Conservation (phyloP, 2,329 filamentous ascomycete genomes). For the Cordyceps militaris region DNA sequence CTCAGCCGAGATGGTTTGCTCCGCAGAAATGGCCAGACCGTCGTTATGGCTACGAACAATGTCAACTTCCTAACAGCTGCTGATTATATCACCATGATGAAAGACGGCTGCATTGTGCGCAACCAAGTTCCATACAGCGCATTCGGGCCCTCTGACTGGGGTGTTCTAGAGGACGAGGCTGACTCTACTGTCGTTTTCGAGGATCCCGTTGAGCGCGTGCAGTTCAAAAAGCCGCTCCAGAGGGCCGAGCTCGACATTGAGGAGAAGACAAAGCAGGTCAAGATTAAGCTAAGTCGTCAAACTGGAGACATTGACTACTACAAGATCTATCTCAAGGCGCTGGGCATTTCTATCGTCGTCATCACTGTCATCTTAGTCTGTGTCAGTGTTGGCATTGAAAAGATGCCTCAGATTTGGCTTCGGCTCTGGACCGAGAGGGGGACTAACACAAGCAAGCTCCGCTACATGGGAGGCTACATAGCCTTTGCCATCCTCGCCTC, state of each 20-base stretch:
- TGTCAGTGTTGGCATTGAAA: constrained; percentile 15
- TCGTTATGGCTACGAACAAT: constrained; percentile 37
- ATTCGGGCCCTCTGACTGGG: constrained; percentile 16
- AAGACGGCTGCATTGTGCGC: constrained; percentile 16
- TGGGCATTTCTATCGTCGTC: constrained; percentile 19
- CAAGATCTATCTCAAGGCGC: constrained; percentile 22
- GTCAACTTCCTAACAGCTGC: constrained; percentile 21
- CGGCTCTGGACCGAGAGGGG: constrained; percentile 22
- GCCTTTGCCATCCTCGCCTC: constrained; percentile 18
- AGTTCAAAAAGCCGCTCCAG: neutral
- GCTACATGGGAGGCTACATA: constrained; percentile 20
- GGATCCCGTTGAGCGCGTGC: neutral
- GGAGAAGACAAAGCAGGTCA: constrained; percentile 9
- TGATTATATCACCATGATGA: constrained; percentile 21
- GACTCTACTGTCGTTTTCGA: neutral
- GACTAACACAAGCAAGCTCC: constrained; percentile 15
- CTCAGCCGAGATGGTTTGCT: constrained; percentile 36
- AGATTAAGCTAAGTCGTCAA: constrained; percentile 21
- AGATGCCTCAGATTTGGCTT: constrained; percentile 24
- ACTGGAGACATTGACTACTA: constrained; percentile 24
- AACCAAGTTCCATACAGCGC: constrained; percentile 21
- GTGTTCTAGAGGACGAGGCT: constrained; percentile 12
- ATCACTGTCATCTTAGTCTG: constrained; percentile 15
- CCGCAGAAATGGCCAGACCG: constrained; percentile 29
- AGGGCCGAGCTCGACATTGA: constrained; percentile 1